phyloP scores from a whole-genome alignment of 2,329 filamentous ascomycete species.

The Colletotrichum eremochloae region DNA sequence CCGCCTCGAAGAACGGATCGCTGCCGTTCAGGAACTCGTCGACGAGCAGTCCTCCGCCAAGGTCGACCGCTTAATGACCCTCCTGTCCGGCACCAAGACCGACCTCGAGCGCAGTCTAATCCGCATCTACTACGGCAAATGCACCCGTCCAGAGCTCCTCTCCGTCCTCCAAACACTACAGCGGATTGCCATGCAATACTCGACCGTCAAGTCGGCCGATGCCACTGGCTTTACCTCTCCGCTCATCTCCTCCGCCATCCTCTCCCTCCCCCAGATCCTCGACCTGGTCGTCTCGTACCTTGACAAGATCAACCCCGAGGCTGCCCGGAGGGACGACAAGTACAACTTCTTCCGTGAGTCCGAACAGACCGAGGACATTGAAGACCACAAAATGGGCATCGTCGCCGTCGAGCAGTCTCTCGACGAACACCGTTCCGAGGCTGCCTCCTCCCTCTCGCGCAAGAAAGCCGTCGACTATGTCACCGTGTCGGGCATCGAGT shows the following conservation, averaged over 20 bases:
- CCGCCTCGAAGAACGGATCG: constrained; percentile 81
- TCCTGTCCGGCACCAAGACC: constrained; percentile 79
- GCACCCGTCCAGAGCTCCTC: constrained; percentile 88
- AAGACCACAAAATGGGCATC: constrained; percentile 90
- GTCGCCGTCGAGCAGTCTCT: constrained; percentile 93
- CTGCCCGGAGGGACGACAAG: constrained; percentile 90
- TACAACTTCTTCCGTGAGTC: constrained; percentile 92
- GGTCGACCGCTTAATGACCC: constrained; percentile 79
- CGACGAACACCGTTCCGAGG: constrained; percentile 78
- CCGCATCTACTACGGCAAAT: constrained; percentile 97
- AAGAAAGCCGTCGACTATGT: constrained; percentile 80
- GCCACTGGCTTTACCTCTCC: constrained; percentile 80
- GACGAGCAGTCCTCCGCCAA: constrained; percentile 74
- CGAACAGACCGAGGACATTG: constrained; percentile 89
- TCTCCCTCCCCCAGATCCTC: constrained; percentile 81
- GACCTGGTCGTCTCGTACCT: constrained; percentile 81
- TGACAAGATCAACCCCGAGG: constrained; percentile 85
- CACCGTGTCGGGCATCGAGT: constrained; percentile 92
- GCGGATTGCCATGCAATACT: constrained; percentile 82
- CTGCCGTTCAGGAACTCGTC: constrained; percentile 88
- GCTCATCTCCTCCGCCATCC: constrained; percentile 79
- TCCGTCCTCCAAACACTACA: constrained; percentile 88
- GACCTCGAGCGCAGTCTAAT: constrained; percentile 95
- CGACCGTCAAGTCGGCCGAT: constrained; percentile 71
- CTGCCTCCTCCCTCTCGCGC: constrained; percentile 79